Conservation (phyloP, 306 rosid genomes). For the Fagus sylvatica region DNA sequence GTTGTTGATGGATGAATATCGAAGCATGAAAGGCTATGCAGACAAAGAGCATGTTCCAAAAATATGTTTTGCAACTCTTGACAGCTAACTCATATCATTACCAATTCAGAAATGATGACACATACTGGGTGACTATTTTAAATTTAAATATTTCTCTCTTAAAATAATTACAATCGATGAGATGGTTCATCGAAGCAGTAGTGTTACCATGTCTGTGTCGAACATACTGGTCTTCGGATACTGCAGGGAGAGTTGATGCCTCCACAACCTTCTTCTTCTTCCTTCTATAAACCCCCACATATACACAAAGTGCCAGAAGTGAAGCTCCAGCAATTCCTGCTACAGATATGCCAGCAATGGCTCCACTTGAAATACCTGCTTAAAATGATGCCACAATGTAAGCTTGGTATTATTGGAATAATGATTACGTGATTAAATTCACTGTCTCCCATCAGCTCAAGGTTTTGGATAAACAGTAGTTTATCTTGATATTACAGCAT, state of each 20-base stretch:
- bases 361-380: conserved; percentile 55
- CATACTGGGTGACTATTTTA: not conserved
- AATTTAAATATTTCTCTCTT: not conserved
- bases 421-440: too few species aligned
- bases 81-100: not conserved
- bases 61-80: not conserved
- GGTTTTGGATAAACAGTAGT: too few species aligned
- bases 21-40: not conserved
- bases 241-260: conserved; percentile 34
- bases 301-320: conserved; percentile 36
- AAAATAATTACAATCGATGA: not conserved
- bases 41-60: not conserved
- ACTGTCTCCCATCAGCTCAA: too few species aligned
- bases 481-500: too few species aligned
- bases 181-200: not conserved
- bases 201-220: conserved; percentile 40
- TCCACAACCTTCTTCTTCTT: conserved; percentile 38
- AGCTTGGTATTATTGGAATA: not conserved
- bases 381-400: conserved; percentile 33
- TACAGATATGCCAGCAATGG: conserved; percentile 48
- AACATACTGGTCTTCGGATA: conserved; percentile 33
- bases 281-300: conserved; percentile 38
- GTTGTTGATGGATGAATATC: not conserved
- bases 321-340: conserved; percentile 50
- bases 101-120: not conserved